These are phyloP conservation scores for Aaosphaeria pasadenensis DNA, from an alignment of 2,329 filamentous ascomycete species.

Conservation along the genomic window DNA sequence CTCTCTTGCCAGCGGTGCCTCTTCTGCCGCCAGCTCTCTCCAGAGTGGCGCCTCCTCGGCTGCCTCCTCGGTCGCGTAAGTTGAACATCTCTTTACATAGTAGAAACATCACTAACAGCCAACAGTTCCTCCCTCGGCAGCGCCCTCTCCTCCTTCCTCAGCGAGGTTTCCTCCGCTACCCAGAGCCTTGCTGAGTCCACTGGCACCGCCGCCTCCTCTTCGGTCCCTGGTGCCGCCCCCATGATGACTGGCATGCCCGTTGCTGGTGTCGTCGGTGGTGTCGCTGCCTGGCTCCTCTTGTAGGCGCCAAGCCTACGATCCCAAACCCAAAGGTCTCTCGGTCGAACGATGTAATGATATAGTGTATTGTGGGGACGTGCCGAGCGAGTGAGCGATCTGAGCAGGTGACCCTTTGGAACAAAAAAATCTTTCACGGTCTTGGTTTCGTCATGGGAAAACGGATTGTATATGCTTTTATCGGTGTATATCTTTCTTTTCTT, in stretches of 20 bases:
- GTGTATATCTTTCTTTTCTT: neutral
- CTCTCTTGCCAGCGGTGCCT: constrained; percentile 2
- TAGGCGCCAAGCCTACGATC: constrained; percentile 19
- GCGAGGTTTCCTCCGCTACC: constrained; percentile 4
- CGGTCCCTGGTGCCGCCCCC: constrained; percentile 22
- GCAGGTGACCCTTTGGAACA: neutral
- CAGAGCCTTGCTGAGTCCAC: neutral
- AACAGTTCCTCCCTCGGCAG: constrained; percentile 4
- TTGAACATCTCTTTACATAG: neutral
- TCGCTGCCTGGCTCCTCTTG: constrained; percentile 36
- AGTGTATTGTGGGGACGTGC: constrained; percentile 13
- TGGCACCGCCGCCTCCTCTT: constrained; percentile 4
- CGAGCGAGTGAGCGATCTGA: neutral
- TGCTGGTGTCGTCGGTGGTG: constrained; percentile 34
- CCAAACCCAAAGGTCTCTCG: constrained; percentile 14
- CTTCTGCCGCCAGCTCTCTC: neutral
- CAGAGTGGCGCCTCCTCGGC: constrained; percentile 5
- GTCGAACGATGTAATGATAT: constrained; percentile 30
- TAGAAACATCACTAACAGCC: neutral
- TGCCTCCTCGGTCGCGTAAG: neutral
- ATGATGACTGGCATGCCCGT: constrained; percentile 36
- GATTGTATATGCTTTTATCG: neutral
- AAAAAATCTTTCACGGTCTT: neutral
- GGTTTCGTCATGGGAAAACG: neutral
- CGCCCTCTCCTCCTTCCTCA: constrained; percentile 3